These are phyloP conservation scores for Dendrobium nobile DNA, from an alignment of 106 monocot genomes.

Conservation along the genomic window DNA sequence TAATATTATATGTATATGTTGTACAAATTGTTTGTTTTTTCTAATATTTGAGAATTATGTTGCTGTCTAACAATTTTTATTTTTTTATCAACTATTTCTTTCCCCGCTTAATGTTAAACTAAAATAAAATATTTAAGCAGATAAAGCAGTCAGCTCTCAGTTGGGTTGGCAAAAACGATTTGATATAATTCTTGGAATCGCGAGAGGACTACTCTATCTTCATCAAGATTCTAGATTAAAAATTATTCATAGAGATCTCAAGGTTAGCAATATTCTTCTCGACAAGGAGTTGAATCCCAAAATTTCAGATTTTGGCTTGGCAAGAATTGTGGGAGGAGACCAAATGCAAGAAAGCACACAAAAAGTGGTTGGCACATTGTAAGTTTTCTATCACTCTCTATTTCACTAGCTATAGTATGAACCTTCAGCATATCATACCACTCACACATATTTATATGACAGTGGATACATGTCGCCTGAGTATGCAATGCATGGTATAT, in stretches of 20 bases:
- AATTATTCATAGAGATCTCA: conserved; percentile 26
- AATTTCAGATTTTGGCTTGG: conserved; percentile 33
- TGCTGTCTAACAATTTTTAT: no score
- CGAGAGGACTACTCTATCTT: conserved; percentile 25
- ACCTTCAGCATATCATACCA: conserved; percentile 6
- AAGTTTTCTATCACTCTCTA: not conserved
- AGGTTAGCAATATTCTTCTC: conserved; percentile 32
- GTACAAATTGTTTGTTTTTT: no score
- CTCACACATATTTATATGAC: not conserved
- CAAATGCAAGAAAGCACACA: conserved; percentile 1
- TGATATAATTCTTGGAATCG: conserved; percentile 19
- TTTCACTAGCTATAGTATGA: conserved; percentile 40
- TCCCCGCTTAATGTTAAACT: no score
- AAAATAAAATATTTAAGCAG: not conserved
- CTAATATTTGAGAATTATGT: no score
- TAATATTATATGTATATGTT: no score
- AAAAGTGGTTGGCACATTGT: conserved; percentile 20
- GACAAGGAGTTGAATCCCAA: conserved; percentile 26
- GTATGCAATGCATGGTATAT: not conserved
- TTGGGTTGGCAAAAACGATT: conserved; percentile 17
- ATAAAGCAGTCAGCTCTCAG: not conserved
- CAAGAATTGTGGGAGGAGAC: conserved; percentile 24
- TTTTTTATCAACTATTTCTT: no score
- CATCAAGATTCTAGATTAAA: conserved; percentile 28
- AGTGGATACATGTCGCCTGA: not conserved